Evolutionary conservation across 306 rosid genomes (phyloP), one percentile per base, ranked within the genome.

Genomic region (Medicago lupulina): DNA sequence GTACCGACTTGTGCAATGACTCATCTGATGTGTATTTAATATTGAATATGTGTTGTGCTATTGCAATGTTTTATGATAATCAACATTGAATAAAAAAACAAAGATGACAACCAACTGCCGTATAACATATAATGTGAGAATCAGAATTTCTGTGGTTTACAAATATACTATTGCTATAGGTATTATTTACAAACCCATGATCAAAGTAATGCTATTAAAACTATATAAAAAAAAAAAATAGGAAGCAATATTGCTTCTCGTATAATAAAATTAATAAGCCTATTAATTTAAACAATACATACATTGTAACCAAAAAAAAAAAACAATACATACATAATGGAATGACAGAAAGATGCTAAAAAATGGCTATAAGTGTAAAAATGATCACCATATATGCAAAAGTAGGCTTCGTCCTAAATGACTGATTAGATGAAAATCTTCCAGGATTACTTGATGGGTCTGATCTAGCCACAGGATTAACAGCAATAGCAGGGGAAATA

Each of bases 401-500:
- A n/a, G 67, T 31, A 21, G 92, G 76, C 63, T 75, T 89, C 71
- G 60, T 84, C 70, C 71, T 88, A 38, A 81, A 71, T 28, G 93
- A 86, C 75, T 16, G 19, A 70, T 28, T 57, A 15, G 86, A 70
- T 2, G 84, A 65, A 25, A 67, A 4, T 9, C 70, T 39, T 28
- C 73, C 55, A 7, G 86, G 16, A 47, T 19, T 71, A 25, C 10
- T 28, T 12, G 88, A 71, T 53, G 60, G 85, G 67, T 74, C 59
- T 47, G 81, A 68, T 8, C 78, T 44, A 46, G 82, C 87, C 51
- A 80, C 72, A 6, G 96, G 95, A 47, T 73, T 44, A 10, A 81
- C 63, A 8, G 75, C 78, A 6, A 6, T 1, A 6, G 85, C 66
- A 59, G 97, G 86, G 44, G 94, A 74, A 54, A 70, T 36, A 1